Conservation (phyloP, 2,329 filamentous ascomycete genomes). For the Blastomyces parvus region DNA sequence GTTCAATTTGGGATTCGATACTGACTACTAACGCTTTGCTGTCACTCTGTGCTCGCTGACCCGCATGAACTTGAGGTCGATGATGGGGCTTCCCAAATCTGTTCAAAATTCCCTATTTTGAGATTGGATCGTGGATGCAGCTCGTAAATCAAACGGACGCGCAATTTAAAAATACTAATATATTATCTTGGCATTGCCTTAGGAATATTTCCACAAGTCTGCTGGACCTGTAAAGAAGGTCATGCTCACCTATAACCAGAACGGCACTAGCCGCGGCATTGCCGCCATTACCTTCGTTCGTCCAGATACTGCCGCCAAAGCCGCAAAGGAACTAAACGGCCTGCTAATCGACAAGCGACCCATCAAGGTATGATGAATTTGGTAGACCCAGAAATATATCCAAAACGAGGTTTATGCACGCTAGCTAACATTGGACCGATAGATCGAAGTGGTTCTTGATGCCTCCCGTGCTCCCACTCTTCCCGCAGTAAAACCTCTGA, state of each 20-base stretch:
- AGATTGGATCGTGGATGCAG: constrained; percentile 14
- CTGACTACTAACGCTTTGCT: constrained; percentile 35
- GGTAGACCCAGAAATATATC: constrained; percentile 1
- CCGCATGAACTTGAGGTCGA: constrained; percentile 26
- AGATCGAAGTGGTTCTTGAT: constrained; percentile 88
- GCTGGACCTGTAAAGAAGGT: constrained; percentile 87
- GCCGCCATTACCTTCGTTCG: constrained; percentile 81
- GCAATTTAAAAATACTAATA: constrained; percentile 36
- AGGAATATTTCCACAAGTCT: constrained; percentile 92
- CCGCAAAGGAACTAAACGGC: constrained; percentile 74
- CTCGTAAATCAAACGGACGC: constrained; percentile 11
- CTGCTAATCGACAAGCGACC: constrained; percentile 80
- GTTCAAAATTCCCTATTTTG: constrained; percentile 17
- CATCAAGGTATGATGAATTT: constrained; percentile 62
- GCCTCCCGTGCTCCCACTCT: constrained; percentile 61
- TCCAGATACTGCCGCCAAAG: constrained; percentile 71
- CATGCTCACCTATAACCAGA: constrained; percentile 84
- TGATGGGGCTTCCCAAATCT: constrained; percentile 15
- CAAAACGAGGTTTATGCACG: constrained; percentile 14
- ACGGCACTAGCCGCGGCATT: constrained; percentile 82
- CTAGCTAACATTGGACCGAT: constrained; percentile 9
- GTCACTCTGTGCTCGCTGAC: constrained; percentile 54
- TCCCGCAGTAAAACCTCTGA: constrained; percentile 61
- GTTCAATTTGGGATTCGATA: constrained; percentile 4
- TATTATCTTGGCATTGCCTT: constrained; percentile 42